phyloP scores from a whole-genome alignment of 75 land plant genomes.

The Larix kaempferi region DNA sequence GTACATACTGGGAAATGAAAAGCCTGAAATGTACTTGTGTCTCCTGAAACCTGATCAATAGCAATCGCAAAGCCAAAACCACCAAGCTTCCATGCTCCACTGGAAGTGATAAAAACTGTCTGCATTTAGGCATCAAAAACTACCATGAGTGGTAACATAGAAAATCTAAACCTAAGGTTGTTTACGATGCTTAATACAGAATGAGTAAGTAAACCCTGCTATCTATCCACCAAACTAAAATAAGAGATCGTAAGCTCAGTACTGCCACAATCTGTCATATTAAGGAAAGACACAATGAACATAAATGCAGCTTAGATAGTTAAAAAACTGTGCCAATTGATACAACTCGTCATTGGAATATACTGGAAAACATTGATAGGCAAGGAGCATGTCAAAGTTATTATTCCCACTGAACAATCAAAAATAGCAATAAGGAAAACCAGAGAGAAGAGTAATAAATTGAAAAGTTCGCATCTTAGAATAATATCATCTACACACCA shows the following conservation, averaged over 20 bases:
- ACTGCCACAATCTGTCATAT: neutral
- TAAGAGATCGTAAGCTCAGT: neutral
- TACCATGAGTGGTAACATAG: neutral
- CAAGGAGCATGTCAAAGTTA: too few species aligned
- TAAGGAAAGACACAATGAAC: neutral
- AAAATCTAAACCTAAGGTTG: neutral
- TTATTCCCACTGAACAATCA: too few species aligned
- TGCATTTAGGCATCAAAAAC: conserved; percentile 23
- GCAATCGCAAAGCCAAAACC: conserved; percentile 89
- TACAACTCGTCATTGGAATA: too few species aligned
- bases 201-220: neutral
- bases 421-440: too few species aligned
- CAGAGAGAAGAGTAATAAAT: too few species aligned
- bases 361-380: too few species aligned
- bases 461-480: too few species aligned
- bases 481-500: too few species aligned
- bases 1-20: conserved; percentile 83
- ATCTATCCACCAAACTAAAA: neutral
- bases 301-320: neutral
- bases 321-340: too few species aligned
- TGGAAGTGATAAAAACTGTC: conserved; percentile 78
- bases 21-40: conserved; percentile 36
- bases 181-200: neutral
- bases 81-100: conserved; percentile 97
- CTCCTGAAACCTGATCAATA: conserved; percentile 54